phyloP scores from a whole-genome alignment of 345 rosid genomes.

The Pugionium dolabratum region DNA sequence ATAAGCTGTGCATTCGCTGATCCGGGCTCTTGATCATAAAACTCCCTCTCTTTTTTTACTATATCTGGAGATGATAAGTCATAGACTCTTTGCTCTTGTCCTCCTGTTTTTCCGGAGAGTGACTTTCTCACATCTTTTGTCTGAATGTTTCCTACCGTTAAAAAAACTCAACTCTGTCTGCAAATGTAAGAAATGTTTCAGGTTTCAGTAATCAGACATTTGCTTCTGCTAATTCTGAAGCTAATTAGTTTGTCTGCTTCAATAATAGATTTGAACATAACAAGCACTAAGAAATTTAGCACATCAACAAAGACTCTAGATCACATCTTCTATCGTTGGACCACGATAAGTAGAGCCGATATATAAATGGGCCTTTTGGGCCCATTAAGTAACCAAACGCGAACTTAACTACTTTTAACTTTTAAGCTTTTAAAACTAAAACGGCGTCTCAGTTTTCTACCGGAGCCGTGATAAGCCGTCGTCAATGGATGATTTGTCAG shows the following conservation, averaged over 20 bases:
- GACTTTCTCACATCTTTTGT: slow-evolving; percentile 23
- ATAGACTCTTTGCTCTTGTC: slow-evolving; percentile 39
- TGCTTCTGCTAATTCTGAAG: not conserved
- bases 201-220: slow-evolving; percentile 12
- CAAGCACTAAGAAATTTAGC: too few species aligned
- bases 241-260: too few species aligned
- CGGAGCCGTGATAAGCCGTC: slow-evolving; percentile 12
- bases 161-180: slow-evolving; percentile 9
- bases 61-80: slow-evolving; percentile 47
- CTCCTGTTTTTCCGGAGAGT: slow-evolving; percentile 22
- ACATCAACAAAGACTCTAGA: too few species aligned
- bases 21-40: slow-evolving; percentile 2
- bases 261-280: not conserved
- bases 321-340: not conserved
- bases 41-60: slow-evolving; percentile 33
- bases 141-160: slow-evolving; percentile 30
- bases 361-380: slow-evolving; percentile 11
- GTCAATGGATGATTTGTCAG: slow-evolving; percentile 62
- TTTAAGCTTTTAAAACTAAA: not conserved
- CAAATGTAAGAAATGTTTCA: slow-evolving; percentile 3
- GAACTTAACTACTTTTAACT: not conserved
- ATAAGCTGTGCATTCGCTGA: slow-evolving; percentile 21
- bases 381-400: slow-evolving; percentile 19
- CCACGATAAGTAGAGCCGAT: not conserved
- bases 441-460: not conserved